Evolutionary conservation across 2,329 filamentous ascomycete genomes (phyloP), one percentile per base, ranked within the genome.

Genomic region (Dothideomycetes sp.): DNA sequence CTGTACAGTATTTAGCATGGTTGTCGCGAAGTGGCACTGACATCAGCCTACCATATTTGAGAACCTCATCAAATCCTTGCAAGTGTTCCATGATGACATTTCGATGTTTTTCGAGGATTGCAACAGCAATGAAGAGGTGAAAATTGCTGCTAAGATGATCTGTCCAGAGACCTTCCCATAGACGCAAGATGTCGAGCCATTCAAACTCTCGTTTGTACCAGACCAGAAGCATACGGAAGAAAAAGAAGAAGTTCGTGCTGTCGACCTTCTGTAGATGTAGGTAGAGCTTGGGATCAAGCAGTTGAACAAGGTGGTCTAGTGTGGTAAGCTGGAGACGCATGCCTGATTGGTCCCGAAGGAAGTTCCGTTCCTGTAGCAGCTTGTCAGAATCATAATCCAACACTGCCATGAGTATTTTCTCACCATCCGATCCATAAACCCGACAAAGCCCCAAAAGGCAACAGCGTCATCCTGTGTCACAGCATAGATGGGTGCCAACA

Each of bases 201-300:
- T 78, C 74, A 52, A 98, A 98, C 61, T 98, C 91, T 35, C 91
- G 81, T 68, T 98, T 98, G 62, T 91, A 98, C 91, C 91, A 98
- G 8, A 98, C 91, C 1, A 98, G 71, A 24, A 98, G 71, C 91
- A 96, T 96, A 44, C 91, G 84, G 75, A 96, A 98, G 69, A 98
- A 96, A 69, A 98, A 98, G 64, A 98, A 98, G 63, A 98, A 98
- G 60, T 98, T 98, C 17, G 91, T 98, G 54, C 84, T 93, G 53
- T 98, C 93, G 15, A 88, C 84, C 12, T 75, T 79, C 59, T 94
- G 78, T 0, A 98, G 75, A 52, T 98, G 91, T 2, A 84, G 71
- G 62, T 95, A 96, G 5, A 98, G 77, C 56, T 87, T 84, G 0
- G 93, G 91, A 50, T 98, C 91, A 78, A 98, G 88, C 42, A 98